phyloP scores from a whole-genome alignment of 1,284 basidiomycete genomes.

The Pyrrhoderma noxium region DNA sequence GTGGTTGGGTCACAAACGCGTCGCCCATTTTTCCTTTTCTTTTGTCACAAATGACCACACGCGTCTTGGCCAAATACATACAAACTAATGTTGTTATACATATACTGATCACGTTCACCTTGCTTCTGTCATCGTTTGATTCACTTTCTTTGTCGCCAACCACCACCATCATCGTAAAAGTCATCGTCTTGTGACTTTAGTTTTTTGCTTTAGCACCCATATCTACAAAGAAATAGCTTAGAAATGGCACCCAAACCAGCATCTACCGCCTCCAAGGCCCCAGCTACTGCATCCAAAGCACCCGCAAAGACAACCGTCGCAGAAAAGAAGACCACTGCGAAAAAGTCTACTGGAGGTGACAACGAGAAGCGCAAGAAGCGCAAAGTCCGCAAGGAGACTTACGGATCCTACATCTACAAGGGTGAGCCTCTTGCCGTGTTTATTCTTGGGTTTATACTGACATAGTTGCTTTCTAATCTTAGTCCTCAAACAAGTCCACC shows the following conservation, averaged over 20 bases:
- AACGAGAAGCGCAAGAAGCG: constrained; percentile 80
- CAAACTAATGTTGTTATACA: constrained; percentile 16
- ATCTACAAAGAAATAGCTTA: constrained; percentile 11
- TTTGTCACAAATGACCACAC: constrained; percentile 10
- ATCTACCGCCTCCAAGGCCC: constrained; percentile 77
- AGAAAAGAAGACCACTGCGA: constrained; percentile 67
- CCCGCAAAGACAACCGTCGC: constrained; percentile 63
- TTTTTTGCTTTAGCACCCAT: constrained; percentile 12
- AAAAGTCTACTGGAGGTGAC: constrained; percentile 42
- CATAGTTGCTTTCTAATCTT: background rate
- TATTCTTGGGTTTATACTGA: background rate
- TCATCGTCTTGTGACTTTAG: background rate
- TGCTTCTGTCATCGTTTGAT: background rate
- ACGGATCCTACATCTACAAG: constrained; percentile 94
- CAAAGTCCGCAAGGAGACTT: constrained; percentile 86
- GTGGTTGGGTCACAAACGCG: too few species aligned
- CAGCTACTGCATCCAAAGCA: constrained; percentile 64
- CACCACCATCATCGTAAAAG: background rate
- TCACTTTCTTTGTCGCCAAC: background rate
- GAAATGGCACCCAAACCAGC: constrained; percentile 75
- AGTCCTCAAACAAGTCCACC: constrained; percentile 48
- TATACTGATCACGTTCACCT: background rate
- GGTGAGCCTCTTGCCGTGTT: constrained; percentile 38
- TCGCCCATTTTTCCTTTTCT: too few species aligned
- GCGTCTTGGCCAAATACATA: constrained; percentile 20